Evolutionary conservation across 805 yeast species (phyloP).

Genomic region (Metschnikowia picachoensis): DNA sequence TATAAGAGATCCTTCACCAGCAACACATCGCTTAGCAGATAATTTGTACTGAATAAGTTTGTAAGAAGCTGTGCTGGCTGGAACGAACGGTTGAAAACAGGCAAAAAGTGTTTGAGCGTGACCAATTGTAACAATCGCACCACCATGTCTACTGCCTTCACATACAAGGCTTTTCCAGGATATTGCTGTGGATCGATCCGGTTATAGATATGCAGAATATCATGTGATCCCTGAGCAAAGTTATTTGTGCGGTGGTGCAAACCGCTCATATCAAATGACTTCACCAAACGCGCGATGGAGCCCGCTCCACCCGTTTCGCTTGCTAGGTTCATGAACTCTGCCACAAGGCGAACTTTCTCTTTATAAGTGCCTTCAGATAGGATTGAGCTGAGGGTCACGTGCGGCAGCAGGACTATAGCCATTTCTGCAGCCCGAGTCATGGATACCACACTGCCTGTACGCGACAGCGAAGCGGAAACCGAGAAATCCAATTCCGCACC

Average conservation of each 20-base stretch:
- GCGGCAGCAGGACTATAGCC: background rate
- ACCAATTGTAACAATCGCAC: slow-evolving; percentile 13
- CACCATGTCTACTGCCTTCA: slow-evolving; percentile 15
- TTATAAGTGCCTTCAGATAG: slow-evolving; percentile 17
- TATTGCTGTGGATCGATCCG: slow-evolving; percentile 11
- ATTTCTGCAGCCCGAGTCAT: slow-evolving; percentile 6
- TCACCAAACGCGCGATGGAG: slow-evolving; percentile 8
- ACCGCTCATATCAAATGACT: slow-evolving; percentile 9
- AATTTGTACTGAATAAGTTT: slow-evolving; percentile 5
- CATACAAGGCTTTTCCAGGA: slow-evolving; percentile 15
- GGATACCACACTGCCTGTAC: slow-evolving; percentile 14
- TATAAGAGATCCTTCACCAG: slow-evolving; percentile 9
- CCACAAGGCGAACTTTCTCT: slow-evolving; percentile 16
- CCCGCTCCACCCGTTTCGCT: slow-evolving; percentile 6
- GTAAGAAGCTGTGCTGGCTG: slow-evolving; percentile 2
- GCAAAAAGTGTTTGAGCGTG: slow-evolving; percentile 4
- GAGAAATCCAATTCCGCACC: slow-evolving; percentile 16
- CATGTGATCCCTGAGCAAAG: slow-evolving; percentile 5
- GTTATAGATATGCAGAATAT: slow-evolving; percentile 5
- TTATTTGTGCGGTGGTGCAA: slow-evolving; percentile 2
- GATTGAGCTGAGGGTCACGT: slow-evolving; percentile 11
- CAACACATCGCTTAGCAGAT: slow-evolving; percentile 9
- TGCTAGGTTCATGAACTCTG: slow-evolving; percentile 9
- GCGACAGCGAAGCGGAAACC: slow-evolving; percentile 17
- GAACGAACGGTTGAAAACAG: background rate